These are phyloP conservation scores for Phaeotremella fagi DNA, from an alignment of 768 basidiomycete genomes.

Conservation along the genomic window DNA sequence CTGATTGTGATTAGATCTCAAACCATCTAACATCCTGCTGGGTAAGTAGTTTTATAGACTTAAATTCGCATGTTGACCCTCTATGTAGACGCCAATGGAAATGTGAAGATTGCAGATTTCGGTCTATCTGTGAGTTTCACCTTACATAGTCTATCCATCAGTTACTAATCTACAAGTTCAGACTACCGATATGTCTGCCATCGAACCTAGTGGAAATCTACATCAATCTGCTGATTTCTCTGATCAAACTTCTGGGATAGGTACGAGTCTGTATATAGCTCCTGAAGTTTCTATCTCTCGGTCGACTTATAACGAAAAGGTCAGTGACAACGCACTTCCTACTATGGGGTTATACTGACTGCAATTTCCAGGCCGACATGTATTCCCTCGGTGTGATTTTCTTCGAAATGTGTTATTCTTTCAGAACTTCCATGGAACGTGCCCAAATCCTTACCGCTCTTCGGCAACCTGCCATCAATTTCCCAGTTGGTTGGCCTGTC, in stretches of 20 bases:
- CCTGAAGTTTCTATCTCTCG: constrained; percentile 62
- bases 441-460: constrained; percentile 75
- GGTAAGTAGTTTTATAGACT: constrained; percentile 53
- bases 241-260: constrained; percentile 56
- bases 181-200: constrained; percentile 29
- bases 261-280: constrained; percentile 85
- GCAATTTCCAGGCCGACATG: constrained; percentile 63
- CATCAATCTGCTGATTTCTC: constrained; percentile 11
- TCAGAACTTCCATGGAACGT: constrained; percentile 76
- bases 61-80: neutral
- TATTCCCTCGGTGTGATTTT: constrained; percentile 94
- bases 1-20: constrained; percentile 63
- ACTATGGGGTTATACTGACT: neutral
- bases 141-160: neutral
- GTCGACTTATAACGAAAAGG: constrained; percentile 66
- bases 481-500: constrained; percentile 65
- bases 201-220: constrained; percentile 12
- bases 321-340: constrained; percentile 1
- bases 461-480: constrained; percentile 65
- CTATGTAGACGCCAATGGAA: constrained; percentile 40
- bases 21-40: constrained; percentile 89
- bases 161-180: neutral
- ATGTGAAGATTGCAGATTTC: constrained; percentile 75
- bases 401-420: constrained; percentile 87
- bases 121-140: constrained; percentile 55